A percentile compares a stretch with the other conserved stretches of the same genome.
Conservation (phyloP, 2,329 filamentous ascomycete genomes). For the Colletotrichum cereale region DNA sequence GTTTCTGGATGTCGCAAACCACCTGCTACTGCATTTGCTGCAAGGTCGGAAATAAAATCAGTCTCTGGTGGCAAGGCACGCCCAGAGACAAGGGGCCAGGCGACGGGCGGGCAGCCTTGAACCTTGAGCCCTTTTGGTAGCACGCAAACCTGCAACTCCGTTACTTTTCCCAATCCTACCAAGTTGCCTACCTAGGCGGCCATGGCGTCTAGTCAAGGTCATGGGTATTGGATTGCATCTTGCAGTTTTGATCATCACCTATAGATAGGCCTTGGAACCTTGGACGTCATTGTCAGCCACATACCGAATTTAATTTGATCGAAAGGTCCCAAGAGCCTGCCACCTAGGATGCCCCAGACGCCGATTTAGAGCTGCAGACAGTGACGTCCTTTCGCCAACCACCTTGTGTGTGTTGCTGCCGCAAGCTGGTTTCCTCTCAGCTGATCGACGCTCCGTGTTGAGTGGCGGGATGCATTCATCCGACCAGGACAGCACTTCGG, state of each 20-base stretch:
- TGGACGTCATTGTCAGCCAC: neutral
- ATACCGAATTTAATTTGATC: neutral
- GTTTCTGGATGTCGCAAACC: conserved; percentile 9
- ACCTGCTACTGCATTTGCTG: neutral
- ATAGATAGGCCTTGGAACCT: neutral
- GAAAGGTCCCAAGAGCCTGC: neutral
- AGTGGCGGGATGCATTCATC: conserved; percentile 27
- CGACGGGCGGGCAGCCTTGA: conserved; percentile 4
- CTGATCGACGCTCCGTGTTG: conserved; percentile 21
- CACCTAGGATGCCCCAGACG: neutral
- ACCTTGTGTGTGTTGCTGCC: conserved; percentile 19
- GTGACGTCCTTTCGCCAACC: conserved; percentile 2
- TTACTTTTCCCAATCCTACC: conserved; percentile 24
- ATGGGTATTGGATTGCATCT: conserved; percentile 16
- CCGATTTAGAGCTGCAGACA: neutral
- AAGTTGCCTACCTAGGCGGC: conserved; percentile 5
- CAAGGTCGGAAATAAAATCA: conserved; percentile 18
- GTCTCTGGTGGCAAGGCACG: conserved; percentile 28
- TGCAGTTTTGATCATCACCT: conserved; percentile 19
- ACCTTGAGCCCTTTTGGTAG: conserved; percentile 3
- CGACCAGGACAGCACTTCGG: conserved; percentile 1
- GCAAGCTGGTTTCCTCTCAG: conserved; percentile 20
- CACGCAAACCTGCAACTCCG: conserved; percentile 25
- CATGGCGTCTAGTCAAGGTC: conserved; percentile 20
- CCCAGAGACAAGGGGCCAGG: conserved; percentile 26